A percentile compares a stretch with the other conserved stretches of the same genome.
These are phyloP conservation scores for Talaromyces rugulosus DNA, from an alignment of 2,329 filamentous ascomycete genomes.

Conservation along the genomic window DNA sequence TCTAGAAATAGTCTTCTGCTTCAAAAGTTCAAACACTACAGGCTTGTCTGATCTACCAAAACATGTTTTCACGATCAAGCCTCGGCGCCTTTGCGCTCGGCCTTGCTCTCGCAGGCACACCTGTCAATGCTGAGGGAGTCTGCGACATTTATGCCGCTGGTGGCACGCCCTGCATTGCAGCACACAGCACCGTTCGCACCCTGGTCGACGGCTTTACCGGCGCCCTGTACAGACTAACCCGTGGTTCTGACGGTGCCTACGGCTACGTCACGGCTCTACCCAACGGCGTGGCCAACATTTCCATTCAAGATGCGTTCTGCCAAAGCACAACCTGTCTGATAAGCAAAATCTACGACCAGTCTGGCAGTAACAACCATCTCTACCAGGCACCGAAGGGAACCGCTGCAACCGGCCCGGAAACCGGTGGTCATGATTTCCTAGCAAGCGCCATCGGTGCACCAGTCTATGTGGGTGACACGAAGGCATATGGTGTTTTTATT, in stretches of 20 bases:
- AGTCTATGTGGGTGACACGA: constrained; percentile 4
- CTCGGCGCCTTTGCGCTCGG: background rate
- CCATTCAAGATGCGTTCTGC: constrained; percentile 7
- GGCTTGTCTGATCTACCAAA: background rate
- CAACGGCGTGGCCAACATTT: constrained; percentile 6
- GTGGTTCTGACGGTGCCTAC: constrained; percentile 3
- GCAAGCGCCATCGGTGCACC: constrained; percentile 7
- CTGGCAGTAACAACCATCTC: constrained; percentile 7
- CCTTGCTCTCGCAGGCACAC: constrained; percentile 21
- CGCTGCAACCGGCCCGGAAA: background rate
- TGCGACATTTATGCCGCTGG: constrained; percentile 8
- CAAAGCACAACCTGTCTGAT: constrained; percentile 8
- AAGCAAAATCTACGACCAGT: constrained; percentile 10
- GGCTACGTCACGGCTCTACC: constrained; percentile 1
- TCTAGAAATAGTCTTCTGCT: background rate
- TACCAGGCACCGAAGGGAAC: constrained; percentile 28
- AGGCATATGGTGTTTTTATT: constrained; percentile 9
- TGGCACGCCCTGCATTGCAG: constrained; percentile 9
- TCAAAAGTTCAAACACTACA: background rate
- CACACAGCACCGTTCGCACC: constrained; percentile 8
- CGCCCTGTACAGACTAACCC: constrained; percentile 5
- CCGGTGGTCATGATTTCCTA: constrained; percentile 5
- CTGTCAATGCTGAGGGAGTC: constrained; percentile 25
- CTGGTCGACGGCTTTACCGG: constrained; percentile 2
- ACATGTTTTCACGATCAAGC: constrained; percentile 2